Evolutionary conservation across 225 moss, liverwort and hornwort species (phyloP), one percentile per base, ranked within the genome.

Genomic region (Thuidium tamariscinum): DNA sequence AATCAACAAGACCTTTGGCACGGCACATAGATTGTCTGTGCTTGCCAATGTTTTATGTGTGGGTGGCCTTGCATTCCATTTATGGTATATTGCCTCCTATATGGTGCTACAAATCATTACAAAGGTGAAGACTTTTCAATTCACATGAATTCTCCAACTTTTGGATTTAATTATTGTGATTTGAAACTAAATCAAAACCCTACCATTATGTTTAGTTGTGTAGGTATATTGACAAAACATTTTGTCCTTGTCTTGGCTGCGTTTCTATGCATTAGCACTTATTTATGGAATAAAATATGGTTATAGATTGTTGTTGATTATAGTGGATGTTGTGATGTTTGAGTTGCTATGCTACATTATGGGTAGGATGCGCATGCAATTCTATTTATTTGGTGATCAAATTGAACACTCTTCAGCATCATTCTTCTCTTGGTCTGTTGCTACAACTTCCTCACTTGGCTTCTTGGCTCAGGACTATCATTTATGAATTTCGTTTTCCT

Each of bases 1-100:
- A 73, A 92, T 96, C 76, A 95, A 96, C 93, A 98, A 95, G 85
- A 93, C 93, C 51, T 96, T 95, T 64, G 94, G 94, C 74, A 95
- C 95, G 89, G 89, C 91, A 61, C 98, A 98, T 80, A 94, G 95
- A 74, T 87, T 94, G 51, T 96, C 96, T 39, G 94, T 95, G 4
- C 88, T 95, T 16, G 81, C 92, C 39, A 95, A 95, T 85, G 83
- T 96, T 15, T 93, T 94, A n/a, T 92, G 90, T 78, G 93, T 98
- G 64, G 93, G 92, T 82, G 90, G 95, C 71, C 54, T 93, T 49
- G 85, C 95, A 39, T 93, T 95, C 62, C 98, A 96, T 89, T 93
- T 90, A 5, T 86, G 94, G 89, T 98, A 96, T 37, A 88, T 95
- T 26, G 94, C 92, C 54, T 91, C 92, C 81, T 91, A 88, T 39